Evolutionary conservation across 2,329 filamentous ascomycete species (phyloP).

Genomic region (Paraconiothyrium sp.): DNA sequence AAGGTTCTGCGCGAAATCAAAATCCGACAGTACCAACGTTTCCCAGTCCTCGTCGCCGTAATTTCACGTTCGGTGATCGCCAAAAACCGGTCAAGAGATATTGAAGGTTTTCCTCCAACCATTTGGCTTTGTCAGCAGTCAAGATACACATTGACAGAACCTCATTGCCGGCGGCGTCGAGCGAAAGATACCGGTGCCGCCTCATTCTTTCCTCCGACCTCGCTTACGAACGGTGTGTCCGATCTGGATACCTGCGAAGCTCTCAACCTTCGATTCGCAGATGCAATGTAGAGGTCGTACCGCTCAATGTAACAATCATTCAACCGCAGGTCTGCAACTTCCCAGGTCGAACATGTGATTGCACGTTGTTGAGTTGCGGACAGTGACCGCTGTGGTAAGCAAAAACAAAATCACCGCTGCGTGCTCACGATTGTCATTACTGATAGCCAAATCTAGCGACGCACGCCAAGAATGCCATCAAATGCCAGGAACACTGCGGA

Average conservation of each 20-base stretch:
- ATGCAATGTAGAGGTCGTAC: background rate
- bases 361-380: background rate
- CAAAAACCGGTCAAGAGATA: constrained; percentile 12
- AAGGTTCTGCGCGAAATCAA: background rate
- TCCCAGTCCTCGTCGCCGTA: background rate
- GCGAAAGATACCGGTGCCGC: constrained; percentile 6
- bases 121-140: constrained; percentile 6
- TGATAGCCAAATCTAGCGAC: background rate
- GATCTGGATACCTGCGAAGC: background rate
- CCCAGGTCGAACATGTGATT: background rate
- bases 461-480: background rate
- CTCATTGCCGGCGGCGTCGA: background rate
- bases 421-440: background rate
- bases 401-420: background rate
- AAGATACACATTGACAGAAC: background rate
- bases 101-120: constrained; percentile 9
- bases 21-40: too few species aligned
- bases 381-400: background rate
- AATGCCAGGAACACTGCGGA: background rate
- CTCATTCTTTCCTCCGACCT: constrained; percentile 7
- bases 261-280: background rate
- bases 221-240: background rate
- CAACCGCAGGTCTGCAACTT: background rate
- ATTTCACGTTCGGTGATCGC: constrained; percentile 5
- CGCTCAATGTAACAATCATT: background rate